These are phyloP conservation scores for Blepharisma stoltei DNA, from an alignment of 73 alveolate species.

Conservation along the genomic window DNA sequence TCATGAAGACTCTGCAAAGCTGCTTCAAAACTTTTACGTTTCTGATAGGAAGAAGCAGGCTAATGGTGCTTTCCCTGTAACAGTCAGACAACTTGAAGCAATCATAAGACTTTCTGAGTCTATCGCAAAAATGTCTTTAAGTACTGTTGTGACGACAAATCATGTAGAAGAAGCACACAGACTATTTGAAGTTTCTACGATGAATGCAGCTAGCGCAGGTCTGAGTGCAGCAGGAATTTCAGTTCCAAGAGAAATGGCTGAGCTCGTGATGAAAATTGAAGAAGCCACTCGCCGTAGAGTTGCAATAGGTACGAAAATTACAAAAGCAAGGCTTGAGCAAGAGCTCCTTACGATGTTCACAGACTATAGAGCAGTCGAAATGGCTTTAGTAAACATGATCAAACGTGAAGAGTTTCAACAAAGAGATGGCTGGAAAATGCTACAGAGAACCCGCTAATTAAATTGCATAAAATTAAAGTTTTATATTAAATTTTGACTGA, in stretches of 20 bases:
- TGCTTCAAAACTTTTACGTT: conserved; percentile 88
- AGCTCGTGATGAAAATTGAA: conserved; percentile 75
- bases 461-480: too few species aligned
- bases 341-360: conserved; percentile 77
- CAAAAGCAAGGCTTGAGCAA: conserved; percentile 77
- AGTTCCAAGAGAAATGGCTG: conserved; percentile 75
- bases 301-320: conserved; percentile 82
- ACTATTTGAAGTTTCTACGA: conserved; percentile 94
- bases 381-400: conserved; percentile 82
- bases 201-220: conserved; percentile 91
- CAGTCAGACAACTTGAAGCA: conserved; percentile 99
- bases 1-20: conserved; percentile 89
- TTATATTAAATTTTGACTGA: too few species aligned
- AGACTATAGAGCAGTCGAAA: conserved; percentile 80
- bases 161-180: conserved; percentile 99
- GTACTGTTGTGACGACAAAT: conserved; percentile 78
- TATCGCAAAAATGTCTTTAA: conserved; percentile 96
- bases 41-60: conserved; percentile 82
- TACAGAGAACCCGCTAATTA: conserved; percentile 79
- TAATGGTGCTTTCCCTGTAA: conserved; percentile 92
- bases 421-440: conserved; percentile 79
- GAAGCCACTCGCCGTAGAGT: conserved; percentile 94
- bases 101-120: conserved; percentile 98
- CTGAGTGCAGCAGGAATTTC: conserved; percentile 60
- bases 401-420: conserved; percentile 74